These are phyloP conservation scores for Cornus controversa DNA, from an alignment of 148 eudicot genomes.

Conservation along the genomic window DNA sequence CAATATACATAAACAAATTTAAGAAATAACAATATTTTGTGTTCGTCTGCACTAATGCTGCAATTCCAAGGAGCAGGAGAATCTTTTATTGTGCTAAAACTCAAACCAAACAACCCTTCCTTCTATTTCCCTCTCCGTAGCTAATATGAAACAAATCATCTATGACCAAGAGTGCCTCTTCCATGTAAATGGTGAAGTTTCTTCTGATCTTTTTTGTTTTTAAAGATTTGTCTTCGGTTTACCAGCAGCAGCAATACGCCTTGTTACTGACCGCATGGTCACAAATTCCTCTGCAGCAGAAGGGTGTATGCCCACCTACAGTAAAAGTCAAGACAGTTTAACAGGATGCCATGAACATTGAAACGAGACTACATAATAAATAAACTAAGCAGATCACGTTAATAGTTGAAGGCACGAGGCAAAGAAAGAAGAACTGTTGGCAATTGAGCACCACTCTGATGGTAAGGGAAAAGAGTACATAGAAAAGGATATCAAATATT, in stretches of 20 bases:
- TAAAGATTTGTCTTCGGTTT: slow-evolving; percentile 75
- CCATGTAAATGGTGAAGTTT: background rate
- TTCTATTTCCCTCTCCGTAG: background rate
- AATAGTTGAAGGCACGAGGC: background rate
- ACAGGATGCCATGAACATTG: background rate
- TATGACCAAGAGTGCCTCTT: background rate
- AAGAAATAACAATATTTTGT: no score
- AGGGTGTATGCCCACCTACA: slow-evolving; percentile 91
- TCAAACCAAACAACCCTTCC: no score
- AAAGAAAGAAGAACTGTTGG: background rate
- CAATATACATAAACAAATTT: no score
- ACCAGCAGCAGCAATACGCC: slow-evolving; percentile 52
- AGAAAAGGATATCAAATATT: background rate
- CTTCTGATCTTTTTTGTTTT: slow-evolving; percentile 6
- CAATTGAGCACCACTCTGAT: no score
- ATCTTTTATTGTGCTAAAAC: no score
- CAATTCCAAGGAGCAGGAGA: no score
- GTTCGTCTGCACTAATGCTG: no score
- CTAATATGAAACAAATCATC: background rate
- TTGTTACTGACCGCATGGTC: slow-evolving; percentile 78
- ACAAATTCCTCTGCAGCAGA: slow-evolving; percentile 96
- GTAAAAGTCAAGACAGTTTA: background rate
- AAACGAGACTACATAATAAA: background rate
- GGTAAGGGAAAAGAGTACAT: background rate
- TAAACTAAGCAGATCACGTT: background rate